Percentiles rank a stretch among this genome's conserved stretches.
Conservation (phyloP, 805 yeast species). For the Candida peoriensis region DNA sequence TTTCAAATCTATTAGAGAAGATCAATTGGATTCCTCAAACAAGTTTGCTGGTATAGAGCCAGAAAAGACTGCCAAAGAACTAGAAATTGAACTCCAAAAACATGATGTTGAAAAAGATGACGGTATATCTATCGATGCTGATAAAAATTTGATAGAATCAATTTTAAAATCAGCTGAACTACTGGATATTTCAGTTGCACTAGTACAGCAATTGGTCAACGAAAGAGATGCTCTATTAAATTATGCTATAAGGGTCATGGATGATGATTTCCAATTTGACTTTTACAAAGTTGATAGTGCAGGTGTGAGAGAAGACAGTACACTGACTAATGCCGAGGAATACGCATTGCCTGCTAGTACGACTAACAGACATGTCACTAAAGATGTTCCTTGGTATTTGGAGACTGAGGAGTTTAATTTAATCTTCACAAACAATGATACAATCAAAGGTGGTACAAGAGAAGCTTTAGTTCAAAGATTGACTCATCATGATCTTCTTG, state of each 20-base stretch:
- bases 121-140: slow-evolving; percentile 30
- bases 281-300: slow-evolving; percentile 46
- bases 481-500: slow-evolving; percentile 65
- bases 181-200: slow-evolving; percentile 28
- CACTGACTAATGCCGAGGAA: slow-evolving; percentile 20
- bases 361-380: slow-evolving; percentile 22
- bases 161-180: slow-evolving; percentile 31
- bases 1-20: slow-evolving; percentile 58
- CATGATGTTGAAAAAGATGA: slow-evolving; percentile 38
- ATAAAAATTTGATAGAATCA: slow-evolving; percentile 25
- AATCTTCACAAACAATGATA: slow-evolving; percentile 63
- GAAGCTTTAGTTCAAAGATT: slow-evolving; percentile 75
- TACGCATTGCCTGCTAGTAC: slow-evolving; percentile 25
- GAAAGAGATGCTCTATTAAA: slow-evolving; percentile 67
- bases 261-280: slow-evolving; percentile 61
- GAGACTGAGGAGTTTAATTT: slow-evolving; percentile 58
- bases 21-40: slow-evolving; percentile 29
- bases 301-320: slow-evolving; percentile 33
- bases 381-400: slow-evolving; percentile 64
- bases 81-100: slow-evolving; percentile 42
- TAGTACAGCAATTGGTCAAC: slow-evolving; percentile 57
- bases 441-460: slow-evolving; percentile 77
- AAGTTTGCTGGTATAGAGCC: slow-evolving; percentile 31
- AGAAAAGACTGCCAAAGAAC: slow-evolving; percentile 44
- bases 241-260: slow-evolving; percentile 75